These are phyloP conservation scores for Dacryopinax primogenitus DNA, from an alignment of 768 basidiomycete genomes.

Conservation along the genomic window DNA sequence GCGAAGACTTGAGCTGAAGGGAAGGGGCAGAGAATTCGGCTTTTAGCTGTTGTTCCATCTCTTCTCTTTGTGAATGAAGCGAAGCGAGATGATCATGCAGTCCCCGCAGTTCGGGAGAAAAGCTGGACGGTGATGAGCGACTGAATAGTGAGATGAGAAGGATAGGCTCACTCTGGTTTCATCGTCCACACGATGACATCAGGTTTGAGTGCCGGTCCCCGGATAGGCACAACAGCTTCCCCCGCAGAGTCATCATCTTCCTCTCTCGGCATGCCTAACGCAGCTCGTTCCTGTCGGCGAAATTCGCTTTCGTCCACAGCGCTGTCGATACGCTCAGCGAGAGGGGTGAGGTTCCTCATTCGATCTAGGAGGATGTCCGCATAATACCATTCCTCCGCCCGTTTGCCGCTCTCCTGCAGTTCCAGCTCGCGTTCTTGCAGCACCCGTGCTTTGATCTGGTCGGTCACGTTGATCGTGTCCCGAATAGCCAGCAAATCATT, in stretches of 20 bases:
- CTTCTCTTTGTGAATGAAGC: constrained; percentile 36
- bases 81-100: constrained; percentile 40
- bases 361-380: constrained; percentile 42
- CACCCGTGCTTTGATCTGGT: constrained; percentile 38
- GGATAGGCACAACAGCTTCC: background rate
- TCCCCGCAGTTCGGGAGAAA: constrained; percentile 39
- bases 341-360: constrained; percentile 37
- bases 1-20: constrained; percentile 54
- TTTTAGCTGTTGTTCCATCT: constrained; percentile 46
- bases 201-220: constrained; percentile 1
- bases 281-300: constrained; percentile 14
- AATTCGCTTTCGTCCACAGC: constrained; percentile 33
- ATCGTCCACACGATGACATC: constrained; percentile 39
- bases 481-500: constrained; percentile 54
- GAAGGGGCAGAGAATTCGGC: constrained; percentile 47
- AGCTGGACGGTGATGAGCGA: constrained; percentile 33
- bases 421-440: constrained; percentile 45
- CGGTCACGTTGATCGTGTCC: constrained; percentile 50
- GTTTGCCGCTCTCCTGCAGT: constrained; percentile 20
- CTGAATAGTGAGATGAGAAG: background rate
- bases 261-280: constrained; percentile 15
- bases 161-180: constrained; percentile 44
- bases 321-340: constrained; percentile 45
- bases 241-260: constrained; percentile 16
- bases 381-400: constrained; percentile 41